Base-by-base conservation (phyloP, 768 basidiomycete species). In the Podaxis pistillaris region DNA sequence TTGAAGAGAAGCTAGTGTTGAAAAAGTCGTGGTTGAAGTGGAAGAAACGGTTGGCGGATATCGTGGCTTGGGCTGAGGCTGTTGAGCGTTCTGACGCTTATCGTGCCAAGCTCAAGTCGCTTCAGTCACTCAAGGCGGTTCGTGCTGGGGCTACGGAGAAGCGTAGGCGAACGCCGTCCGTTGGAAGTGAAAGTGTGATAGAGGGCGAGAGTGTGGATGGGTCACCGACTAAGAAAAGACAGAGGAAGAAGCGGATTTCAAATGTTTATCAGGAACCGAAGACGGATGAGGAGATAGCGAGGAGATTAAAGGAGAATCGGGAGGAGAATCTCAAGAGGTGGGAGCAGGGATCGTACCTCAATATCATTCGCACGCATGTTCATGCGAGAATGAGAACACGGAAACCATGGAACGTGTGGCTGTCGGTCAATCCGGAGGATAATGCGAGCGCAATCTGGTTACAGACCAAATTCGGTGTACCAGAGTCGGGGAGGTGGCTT, bases 381-480 rank as follows among this genome's bases (percentile, higher is more conserved):
- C 73, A 75, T 55, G 61, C 69, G 22, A 71, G 68, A 51, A 71
- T 71, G n/a, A 70, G 66, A 19, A 28, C 65, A 76, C 17, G 58
- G 68, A 36, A 72, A 69, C 3, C 82, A 6, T 91, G 89, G 87
- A 78, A 80, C 26, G 72, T 85, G 41, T 92, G 90, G 91, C 69
- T 93, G n/a, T 90, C 90, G 2, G 78, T 85, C 67, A 91, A 92
- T 68, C 83, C 85, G 12, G 86, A 86, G 62, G 85, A 80, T 66
- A 89, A 91, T 67, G 84, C 83, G 19, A 92, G 90, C 7, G 89
- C 90, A 2, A 90, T 91, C 41, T 93, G 91, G 91, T 67, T 92
- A 46, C 86, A 91, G 68, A 79, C 80, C 66, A 93, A 93, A 72
- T 91, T 93, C 63, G 80, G 87, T 65, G 79, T 91, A 12, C 87